Evolutionary conservation across 2,329 filamentous ascomycete genomes (phyloP).

Genomic region (Dendrostoma leiphaemia): DNA sequence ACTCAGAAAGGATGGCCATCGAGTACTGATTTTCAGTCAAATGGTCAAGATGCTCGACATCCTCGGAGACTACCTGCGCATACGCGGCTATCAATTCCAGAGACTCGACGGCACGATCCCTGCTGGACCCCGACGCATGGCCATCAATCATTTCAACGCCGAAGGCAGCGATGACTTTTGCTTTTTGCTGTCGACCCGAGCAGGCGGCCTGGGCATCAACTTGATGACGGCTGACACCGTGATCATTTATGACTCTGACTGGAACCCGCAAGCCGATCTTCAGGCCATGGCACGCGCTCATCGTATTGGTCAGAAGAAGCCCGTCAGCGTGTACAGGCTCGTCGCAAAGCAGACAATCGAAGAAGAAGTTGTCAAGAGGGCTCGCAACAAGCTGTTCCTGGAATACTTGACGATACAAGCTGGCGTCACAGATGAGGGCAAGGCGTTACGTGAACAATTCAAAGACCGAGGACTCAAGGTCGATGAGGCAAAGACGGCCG

Average conservation of each 20-base stretch:
- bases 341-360: slow-evolving; percentile 98
- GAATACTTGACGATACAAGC: slow-evolving; percentile 97
- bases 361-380: slow-evolving; percentile 93
- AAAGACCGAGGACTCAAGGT: slow-evolving; percentile 72
- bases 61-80: slow-evolving; percentile 86
- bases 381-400: slow-evolving; percentile 93
- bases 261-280: slow-evolving; percentile 97
- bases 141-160: slow-evolving; percentile 99
- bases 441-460: slow-evolving; percentile 71
- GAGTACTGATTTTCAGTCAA: slow-evolving; percentile 97
- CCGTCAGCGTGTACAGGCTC: slow-evolving; percentile 92
- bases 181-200: slow-evolving; percentile 91
- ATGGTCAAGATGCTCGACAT: slow-evolving; percentile 99
- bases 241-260: slow-evolving; percentile 96
- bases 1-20: slow-evolving; percentile 87
- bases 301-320: slow-evolving; percentile 93
- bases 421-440: slow-evolving; percentile 93
- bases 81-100: slow-evolving; percentile 94
- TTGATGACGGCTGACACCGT: slow-evolving; percentile 98
- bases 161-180: slow-evolving; percentile 94
- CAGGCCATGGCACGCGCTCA: slow-evolving; percentile 99
- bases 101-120: slow-evolving; percentile 93
- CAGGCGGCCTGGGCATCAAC: slow-evolving; percentile 97
- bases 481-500: slow-evolving; percentile 83
- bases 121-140: slow-evolving; percentile 81